These are phyloP conservation scores for Xylaria castorea DNA, from an alignment of 495 filamentous ascomycete species.

Conservation along the genomic window DNA sequence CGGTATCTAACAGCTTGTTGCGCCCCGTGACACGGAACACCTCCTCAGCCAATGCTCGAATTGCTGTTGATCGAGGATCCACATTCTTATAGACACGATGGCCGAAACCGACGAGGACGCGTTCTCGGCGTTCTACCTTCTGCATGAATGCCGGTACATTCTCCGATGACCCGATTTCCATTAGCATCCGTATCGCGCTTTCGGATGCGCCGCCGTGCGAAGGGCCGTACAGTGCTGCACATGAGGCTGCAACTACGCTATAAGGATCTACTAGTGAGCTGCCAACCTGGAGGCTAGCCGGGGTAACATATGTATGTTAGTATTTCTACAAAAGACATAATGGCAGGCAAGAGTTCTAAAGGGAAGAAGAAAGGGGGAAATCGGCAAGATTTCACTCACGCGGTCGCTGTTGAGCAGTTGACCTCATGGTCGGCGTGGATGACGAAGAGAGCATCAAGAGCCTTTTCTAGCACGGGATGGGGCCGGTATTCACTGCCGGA, in stretches of 20 bases:
- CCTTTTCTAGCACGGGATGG: slow-evolving; percentile 42
- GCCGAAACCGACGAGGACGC: slow-evolving; percentile 62
- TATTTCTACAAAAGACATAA: no score
- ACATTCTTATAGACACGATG: slow-evolving; percentile 61
- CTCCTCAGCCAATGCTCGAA: slow-evolving; percentile 53
- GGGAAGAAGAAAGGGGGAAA: no score
- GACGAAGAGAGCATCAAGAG: slow-evolving; percentile 50
- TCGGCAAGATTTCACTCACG: slow-evolving; percentile 26
- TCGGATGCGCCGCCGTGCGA: slow-evolving; percentile 66
- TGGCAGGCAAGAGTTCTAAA: no score
- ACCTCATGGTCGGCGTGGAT: slow-evolving; percentile 59
- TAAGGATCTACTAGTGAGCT: slow-evolving; percentile 56
- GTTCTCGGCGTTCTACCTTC: slow-evolving; percentile 56
- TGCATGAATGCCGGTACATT: slow-evolving; percentile 56
- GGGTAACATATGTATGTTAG: no score
- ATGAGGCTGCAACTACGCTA: slow-evolving; percentile 52
- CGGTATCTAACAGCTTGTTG: slow-evolving; percentile 55
- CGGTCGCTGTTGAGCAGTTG: slow-evolving; percentile 59
- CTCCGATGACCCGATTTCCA: slow-evolving; percentile 50
- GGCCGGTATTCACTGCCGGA: slow-evolving; percentile 44
- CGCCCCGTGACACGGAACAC: slow-evolving; percentile 44
- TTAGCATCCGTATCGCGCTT: slow-evolving; percentile 56
- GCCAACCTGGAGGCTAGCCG: slow-evolving; percentile 48
- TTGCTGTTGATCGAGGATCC: slow-evolving; percentile 57
- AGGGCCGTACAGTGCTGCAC: slow-evolving; percentile 57